These are phyloP conservation scores for Hydrangea macrophylla DNA, from an alignment of 148 eudicot species.

Conservation along the genomic window DNA sequence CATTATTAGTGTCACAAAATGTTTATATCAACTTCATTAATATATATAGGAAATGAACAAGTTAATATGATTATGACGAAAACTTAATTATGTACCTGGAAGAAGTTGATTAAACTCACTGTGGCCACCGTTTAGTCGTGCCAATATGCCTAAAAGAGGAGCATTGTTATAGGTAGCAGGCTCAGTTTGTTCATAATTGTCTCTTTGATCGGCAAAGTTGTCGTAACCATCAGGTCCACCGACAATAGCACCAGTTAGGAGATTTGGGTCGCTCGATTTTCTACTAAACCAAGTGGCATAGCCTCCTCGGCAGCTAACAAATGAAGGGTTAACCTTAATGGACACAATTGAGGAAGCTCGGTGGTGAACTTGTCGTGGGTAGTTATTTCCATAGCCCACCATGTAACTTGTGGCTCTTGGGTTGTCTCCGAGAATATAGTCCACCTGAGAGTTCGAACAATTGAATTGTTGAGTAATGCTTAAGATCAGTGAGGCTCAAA, in stretches of 20 bases:
- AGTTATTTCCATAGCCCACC: conserved; percentile 72
- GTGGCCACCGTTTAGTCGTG: conserved; percentile 40
- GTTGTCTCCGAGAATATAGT: conserved; percentile 78
- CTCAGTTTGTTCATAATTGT: conserved; percentile 40
- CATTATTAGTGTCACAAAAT: background rate
- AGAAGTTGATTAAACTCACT: conserved; percentile 53
- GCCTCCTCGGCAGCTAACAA: conserved; percentile 62
- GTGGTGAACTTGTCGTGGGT: conserved; percentile 70
- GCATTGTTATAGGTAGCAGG: conserved; percentile 47
- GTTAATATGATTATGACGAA: background rate
- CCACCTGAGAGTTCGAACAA: conserved; percentile 31
- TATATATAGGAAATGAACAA: background rate
- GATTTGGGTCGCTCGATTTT: conserved; percentile 45
- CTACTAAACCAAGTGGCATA: conserved; percentile 58
- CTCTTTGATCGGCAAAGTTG: conserved; percentile 30
- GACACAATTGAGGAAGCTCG: conserved; percentile 71
- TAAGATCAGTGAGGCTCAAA: background rate
- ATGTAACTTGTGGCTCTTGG: conserved; percentile 71
- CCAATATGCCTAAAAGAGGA: conserved; percentile 37
- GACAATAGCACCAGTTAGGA: conserved; percentile 37
- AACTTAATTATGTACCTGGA: conserved; percentile 27
- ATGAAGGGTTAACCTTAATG: conserved; percentile 38
- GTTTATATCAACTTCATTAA: too few relatives aligned
- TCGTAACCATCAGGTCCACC: conserved; percentile 47
- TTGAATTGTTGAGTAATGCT: background rate